Percentiles rank a stretch among this genome's conserved stretches.
Conservation (phyloP, 2,329 filamentous ascomycete genomes). For the Aspergillus pseudoglaucus region DNA sequence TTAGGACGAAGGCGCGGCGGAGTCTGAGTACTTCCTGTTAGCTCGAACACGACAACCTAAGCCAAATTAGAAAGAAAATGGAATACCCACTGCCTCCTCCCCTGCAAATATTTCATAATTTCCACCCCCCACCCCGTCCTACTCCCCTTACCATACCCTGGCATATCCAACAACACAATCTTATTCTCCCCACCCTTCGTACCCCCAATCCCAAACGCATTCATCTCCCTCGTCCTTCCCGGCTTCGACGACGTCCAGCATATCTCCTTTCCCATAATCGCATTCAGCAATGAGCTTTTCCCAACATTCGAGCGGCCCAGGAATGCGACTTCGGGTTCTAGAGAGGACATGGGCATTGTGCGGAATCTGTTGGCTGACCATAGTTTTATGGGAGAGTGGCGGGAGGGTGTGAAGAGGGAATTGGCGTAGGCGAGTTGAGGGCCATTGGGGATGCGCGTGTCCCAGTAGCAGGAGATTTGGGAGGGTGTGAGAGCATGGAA, state of each 20-base stretch:
- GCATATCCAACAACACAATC: slow-evolving; percentile 62
- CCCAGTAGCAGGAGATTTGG: slow-evolving; percentile 44
- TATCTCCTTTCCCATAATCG: slow-evolving; percentile 47
- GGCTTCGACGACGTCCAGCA: slow-evolving; percentile 55
- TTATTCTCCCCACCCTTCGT: slow-evolving; percentile 38
- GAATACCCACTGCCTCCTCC: slow-evolving; percentile 50
- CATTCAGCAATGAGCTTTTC: slow-evolving; percentile 62
- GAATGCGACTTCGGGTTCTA: slow-evolving; percentile 58
- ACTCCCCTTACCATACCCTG: slow-evolving; percentile 62
- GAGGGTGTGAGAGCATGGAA: slow-evolving; percentile 26
- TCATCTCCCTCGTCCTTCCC: slow-evolving; percentile 59
- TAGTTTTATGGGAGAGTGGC: slow-evolving; percentile 48
- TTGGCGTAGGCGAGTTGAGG: slow-evolving; percentile 41
- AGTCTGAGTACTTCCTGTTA: slow-evolving; percentile 34
- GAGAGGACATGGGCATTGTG: slow-evolving; percentile 47
- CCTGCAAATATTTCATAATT: slow-evolving; percentile 61
- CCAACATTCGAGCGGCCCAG: slow-evolving; percentile 65
- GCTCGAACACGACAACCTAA: background rate
- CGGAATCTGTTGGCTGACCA: slow-evolving; percentile 58
- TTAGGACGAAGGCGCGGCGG: slow-evolving; percentile 56
- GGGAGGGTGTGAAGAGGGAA: slow-evolving; percentile 40
- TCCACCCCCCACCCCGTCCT: slow-evolving; percentile 57
- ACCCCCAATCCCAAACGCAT: slow-evolving; percentile 57
- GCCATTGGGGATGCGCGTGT: slow-evolving; percentile 40
- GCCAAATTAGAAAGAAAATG: background rate